Evolutionary conservation across 2,329 filamentous ascomycete species (phyloP), one percentile per base, ranked within the genome.

Genomic region (Corynespora cassiicola): DNA sequence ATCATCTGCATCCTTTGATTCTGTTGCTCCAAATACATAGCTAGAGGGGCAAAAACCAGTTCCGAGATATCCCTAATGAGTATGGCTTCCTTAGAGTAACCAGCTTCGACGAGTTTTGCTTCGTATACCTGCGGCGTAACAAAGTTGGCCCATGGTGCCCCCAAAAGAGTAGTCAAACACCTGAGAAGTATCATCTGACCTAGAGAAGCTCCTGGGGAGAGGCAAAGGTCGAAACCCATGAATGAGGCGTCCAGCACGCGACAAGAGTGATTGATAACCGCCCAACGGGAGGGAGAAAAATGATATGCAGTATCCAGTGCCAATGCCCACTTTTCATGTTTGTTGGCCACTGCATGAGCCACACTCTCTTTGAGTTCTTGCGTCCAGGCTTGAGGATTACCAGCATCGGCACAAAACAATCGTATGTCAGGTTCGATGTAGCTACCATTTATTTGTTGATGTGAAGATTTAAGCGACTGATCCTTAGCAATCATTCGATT

Each of bases 241-340:
- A 79, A 58, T 0, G 75, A 73, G 1, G 78, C 78, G 3, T 67
- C 50, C 1, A 82, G 65, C 0, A 58, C 58, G 3, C 47, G 54
- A 4, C 65, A 59, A 1, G 75, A 70, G 27, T 75, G 66, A 6
- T 60, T 39, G 10, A 82, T 69, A 2, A 81, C 52, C 0, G 73
- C 71, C 36, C 61, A 66, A 10, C 79, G 65, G 1, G 78, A 80
- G 0, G 79, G 80, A 0, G 65, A 66, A 51, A 82, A 82, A 53
- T 82, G 78, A 37, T 83, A 82, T 5, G 81, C 54, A 2, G 77
- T 77, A 52, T 82, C 80, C 1, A 82, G 67, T 0, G 74, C 79
- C 1, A 82, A 66, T 0, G 82, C 63, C 77, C 78, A 81, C n/a
- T 56, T 51, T 32, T 78, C 54, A 5, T 47, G 28, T 3, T 43